These are phyloP conservation scores for Tricholoma sp. DNA, from an alignment of 768 basidiomycete species.

Conservation along the genomic window DNA sequence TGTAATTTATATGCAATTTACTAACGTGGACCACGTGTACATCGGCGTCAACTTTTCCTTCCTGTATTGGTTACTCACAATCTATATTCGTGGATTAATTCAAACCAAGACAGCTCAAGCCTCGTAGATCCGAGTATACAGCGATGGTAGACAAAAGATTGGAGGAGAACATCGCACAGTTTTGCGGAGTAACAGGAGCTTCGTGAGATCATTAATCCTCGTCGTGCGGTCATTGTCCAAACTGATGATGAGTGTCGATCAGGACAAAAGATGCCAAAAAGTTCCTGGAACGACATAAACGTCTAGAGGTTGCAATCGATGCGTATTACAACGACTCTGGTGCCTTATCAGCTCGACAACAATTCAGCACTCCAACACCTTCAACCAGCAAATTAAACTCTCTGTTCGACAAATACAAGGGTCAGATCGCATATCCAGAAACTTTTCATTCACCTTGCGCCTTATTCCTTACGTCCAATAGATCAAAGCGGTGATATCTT, in stretches of 20 bases:
- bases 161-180: constrained; percentile 51
- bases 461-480: not conserved
- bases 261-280: constrained; percentile 58
- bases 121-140: constrained; percentile 1
- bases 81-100: constrained; percentile 2
- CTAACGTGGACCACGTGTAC: constrained; percentile 5
- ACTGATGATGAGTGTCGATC: constrained; percentile 23
- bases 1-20: not conserved
- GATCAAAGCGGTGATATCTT: constrained; percentile 55
- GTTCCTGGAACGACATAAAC: constrained; percentile 66
- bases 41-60: not conserved
- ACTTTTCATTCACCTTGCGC: not conserved
- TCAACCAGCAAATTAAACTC: constrained; percentile 50
- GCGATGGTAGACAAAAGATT: constrained; percentile 37
- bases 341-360: constrained; percentile 23
- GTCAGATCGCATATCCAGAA: constrained; percentile 26
- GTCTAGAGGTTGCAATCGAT: constrained; percentile 69
- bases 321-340: constrained; percentile 61
- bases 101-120: constrained; percentile 6
- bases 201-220: constrained; percentile 43
- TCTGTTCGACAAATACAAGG: constrained; percentile 69
- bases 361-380: constrained; percentile 22
- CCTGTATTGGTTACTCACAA: not conserved
- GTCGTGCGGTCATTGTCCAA: constrained; percentile 12
- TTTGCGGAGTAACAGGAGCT: constrained; percentile 63